Base-by-base conservation (phyloP, 805 yeast species). In the Kluyveromyces wickerhamii region DNA sequence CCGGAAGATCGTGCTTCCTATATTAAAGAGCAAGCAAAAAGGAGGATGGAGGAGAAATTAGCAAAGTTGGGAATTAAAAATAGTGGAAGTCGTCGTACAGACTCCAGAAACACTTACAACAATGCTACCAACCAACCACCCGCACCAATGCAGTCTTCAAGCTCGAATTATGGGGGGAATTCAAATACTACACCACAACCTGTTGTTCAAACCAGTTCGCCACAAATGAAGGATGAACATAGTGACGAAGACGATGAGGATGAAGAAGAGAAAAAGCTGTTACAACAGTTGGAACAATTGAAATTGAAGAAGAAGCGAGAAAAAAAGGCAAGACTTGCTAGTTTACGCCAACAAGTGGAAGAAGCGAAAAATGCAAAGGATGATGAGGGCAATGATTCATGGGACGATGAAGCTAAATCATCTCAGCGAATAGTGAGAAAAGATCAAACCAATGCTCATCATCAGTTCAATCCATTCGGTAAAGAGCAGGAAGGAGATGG, bases 41-140 rank as follows among this genome's bases (percentile, higher is more conserved):
- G 78, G 49, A 72, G 83, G 58, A 86, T 87, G 96, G 78, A 77
- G 41, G 94, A 83, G 48, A 69, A 86, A 48, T 66, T 86, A 49
- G 94, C 94, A 3, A 81, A 78, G 42, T 67, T 86, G 38, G 95
- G 95, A 3, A 71, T 85, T 39, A 60, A 67, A 15, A 26, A 13
- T n/a, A n/a, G n/a, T n/a, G n/a, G n/a, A n/a, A n/a, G n/a, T n/a
- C n/a, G n/a, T n/a, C n/a, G n/a, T n/a, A n/a, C n/a, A n/a, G n/a
- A n/a, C n/a, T n/a, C n/a, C n/a, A n/a, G n/a, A n/a, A n/a, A n/a
- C n/a, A n/a, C n/a, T n/a, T n/a, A n/a, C n/a, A n/a, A n/a, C n/a
- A n/a, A n/a, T n/a, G n/a, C n/a, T n/a, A n/a, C n/a, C n/a, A n/a
- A n/a, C n/a, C n/a, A n/a, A n/a, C n/a, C n/a, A n/a, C n/a, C n/a